These are phyloP conservation scores for Hypomyces rosellus DNA, from an alignment of 2,329 filamentous ascomycete genomes.

Conservation along the genomic window DNA sequence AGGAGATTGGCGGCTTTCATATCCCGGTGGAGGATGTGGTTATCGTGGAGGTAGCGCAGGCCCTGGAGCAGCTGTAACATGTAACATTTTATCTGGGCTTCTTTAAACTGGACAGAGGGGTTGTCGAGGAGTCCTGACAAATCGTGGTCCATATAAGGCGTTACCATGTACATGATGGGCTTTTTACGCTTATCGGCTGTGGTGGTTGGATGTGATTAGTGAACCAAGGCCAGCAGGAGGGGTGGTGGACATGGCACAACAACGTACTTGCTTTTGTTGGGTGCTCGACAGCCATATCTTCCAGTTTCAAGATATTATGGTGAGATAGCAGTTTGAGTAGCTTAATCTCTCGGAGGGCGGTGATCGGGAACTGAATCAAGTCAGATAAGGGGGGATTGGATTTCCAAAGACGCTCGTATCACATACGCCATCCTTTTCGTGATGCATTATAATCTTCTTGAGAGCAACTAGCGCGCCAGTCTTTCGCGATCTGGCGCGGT, in stretches of 20 bases:
- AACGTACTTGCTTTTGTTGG: constrained; percentile 52
- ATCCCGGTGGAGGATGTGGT: constrained; percentile 85
- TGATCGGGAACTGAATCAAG: constrained; percentile 78
- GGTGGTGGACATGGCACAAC: not conserved
- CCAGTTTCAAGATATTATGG: constrained; percentile 75
- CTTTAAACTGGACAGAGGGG: constrained; percentile 77
- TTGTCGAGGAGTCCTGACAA: constrained; percentile 96
- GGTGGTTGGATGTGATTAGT: constrained; percentile 5
- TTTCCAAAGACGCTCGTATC: constrained; percentile 1
- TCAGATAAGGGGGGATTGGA: constrained; percentile 10
- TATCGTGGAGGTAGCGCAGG: constrained; percentile 82
- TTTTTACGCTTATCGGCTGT: constrained; percentile 70
- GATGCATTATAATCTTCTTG: constrained; percentile 99
- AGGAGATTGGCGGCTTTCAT: constrained; percentile 99
- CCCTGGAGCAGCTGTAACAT: constrained; percentile 89
- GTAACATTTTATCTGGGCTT: constrained; percentile 96
- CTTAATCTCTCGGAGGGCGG: constrained; percentile 94
- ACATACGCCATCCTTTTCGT: constrained; percentile 89
- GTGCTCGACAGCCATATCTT: constrained; percentile 94
- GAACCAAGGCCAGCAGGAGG: not conserved
- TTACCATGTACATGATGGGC: constrained; percentile 96
- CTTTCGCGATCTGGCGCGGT: constrained; percentile 74
- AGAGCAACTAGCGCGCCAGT: constrained; percentile 74
- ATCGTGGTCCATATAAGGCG: constrained; percentile 98
- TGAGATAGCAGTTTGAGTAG: constrained; percentile 93